Evolutionary conservation across 495 filamentous ascomycete species (phyloP).

Genomic region (Zalerion maritima): DNA sequence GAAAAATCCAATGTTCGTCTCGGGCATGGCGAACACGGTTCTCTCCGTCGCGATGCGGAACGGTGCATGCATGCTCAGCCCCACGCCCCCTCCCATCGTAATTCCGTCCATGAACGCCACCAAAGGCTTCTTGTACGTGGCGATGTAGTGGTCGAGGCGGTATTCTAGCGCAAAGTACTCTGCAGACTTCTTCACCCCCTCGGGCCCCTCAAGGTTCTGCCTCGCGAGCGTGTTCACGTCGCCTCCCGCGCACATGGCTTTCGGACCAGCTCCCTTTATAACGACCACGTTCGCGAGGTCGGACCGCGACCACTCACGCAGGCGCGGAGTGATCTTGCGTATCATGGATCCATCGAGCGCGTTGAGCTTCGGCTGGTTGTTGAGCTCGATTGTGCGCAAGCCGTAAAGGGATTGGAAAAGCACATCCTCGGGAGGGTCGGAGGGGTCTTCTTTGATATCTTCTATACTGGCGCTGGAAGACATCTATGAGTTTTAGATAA

Average conservation of each 20-base stretch:
- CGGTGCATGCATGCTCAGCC: constrained; percentile 84
- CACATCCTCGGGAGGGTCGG: constrained; percentile 79
- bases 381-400: constrained; percentile 83
- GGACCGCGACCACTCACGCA: constrained; percentile 89
- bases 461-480: no score
- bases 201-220: constrained; percentile 49
- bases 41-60: constrained; percentile 93
- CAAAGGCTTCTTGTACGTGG: constrained; percentile 87
- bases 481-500: no score
- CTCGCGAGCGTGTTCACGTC: constrained; percentile 67
- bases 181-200: constrained; percentile 52
- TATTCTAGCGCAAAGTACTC: constrained; percentile 91
- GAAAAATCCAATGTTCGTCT: constrained; percentile 96
- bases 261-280: constrained; percentile 72
- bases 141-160: constrained; percentile 82
- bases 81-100: constrained; percentile 96
- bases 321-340: constrained; percentile 72
- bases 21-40: constrained; percentile 94
- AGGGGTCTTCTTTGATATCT: constrained; percentile 40
- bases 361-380: constrained; percentile 81
- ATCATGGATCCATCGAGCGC: constrained; percentile 88
- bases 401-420: constrained; percentile 79
- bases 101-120: constrained; percentile 95
- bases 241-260: constrained; percentile 85
- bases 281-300: constrained; percentile 84